Base-by-base conservation (phyloP, 257 asterid genomes). In the Scutellaria baicalensis region DNA sequence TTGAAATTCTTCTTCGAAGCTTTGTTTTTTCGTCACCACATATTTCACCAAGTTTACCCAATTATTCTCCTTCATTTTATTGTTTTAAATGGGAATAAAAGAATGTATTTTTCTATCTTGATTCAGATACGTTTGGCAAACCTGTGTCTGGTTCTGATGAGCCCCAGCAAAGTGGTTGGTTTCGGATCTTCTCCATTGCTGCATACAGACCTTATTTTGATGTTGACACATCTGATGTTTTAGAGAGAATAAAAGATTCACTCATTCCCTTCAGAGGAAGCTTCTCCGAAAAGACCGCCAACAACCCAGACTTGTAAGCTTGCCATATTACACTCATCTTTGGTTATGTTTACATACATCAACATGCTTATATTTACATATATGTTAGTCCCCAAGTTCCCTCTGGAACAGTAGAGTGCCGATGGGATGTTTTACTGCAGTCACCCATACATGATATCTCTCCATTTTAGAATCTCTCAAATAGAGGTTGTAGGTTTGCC, bases 161-260 rank as follows among this genome's bases (percentile, higher is more conserved):
- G 68, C 84, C 91, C 68, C 90, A 89, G 77, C 95, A 87, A 77
- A 68, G 86, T 68, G 96, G 97, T 74, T 93, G 99, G 99, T 82
- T 93, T 62, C 85, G 83, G 33, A 69, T 88, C 66, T 91, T 93
- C 89, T 81, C 97, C 42, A 50, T 93, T 80, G 91, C 86, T 79
- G 92, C 99, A 56, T 93, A 93, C 84, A 86, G 82, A 78, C 99
- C 99, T 59, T 93, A 93, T 68, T 93, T 93, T 79, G 96, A 93
- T 75, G 99, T 93, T 59, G 99, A 93, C 81, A 89, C 99, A 1
- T 84, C 97, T 64, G 97, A 93, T 89, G 96, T 93, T 47, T 42
- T 93, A 14, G 97, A 93, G 68, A 91, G 99, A 86, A 84, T 93
- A 67, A 87, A 81, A 79, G 94, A 93, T 77, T 93, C 99, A 13